Evolutionary conservation across 2,329 filamentous ascomycete species (phyloP), one percentile per base, ranked within the genome.

Genomic region (Massarina eburnea): DNA sequence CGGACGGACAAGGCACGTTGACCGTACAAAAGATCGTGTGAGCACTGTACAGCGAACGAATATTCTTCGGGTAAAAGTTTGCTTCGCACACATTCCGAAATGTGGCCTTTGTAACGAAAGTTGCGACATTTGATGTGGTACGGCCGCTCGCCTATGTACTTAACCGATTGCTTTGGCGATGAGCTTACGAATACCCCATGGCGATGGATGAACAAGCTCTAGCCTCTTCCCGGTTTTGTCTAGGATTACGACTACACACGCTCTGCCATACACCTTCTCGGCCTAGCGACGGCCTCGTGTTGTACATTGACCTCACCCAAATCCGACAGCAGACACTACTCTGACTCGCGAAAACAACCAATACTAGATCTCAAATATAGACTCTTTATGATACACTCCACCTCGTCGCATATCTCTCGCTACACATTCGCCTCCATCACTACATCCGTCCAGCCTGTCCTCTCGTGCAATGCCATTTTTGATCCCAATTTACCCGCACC

Each of bases 1-100:
- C 66, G 27, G 58, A 54, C 20, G 57, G 35, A 3, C 49, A 57
- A 20, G 62, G 61, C 7, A 41, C 41, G 1, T 49, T 70, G 48
- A 48, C 39, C 12, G 54, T 62, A 8, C 41, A 62, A 32, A 45
- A 50, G 32, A 52, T 57, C 8, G 18, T 47, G 27, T 57, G 22
- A 42, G 15, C 18, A 19, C 1, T n/a, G 9, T 15, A 20, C 8
- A 14, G 17, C 10, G 22, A 9, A 24, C n/a, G 27, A 30, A 14
- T 14, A 5, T 30, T 30, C 12, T 4, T 14, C 27, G 12, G 12
- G 27, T 30, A 14, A 14, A 30, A 30, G 12, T n/a, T n/a, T n/a
- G n/a, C n/a, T n/a, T n/a, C n/a, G n/a, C n/a, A n/a, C n/a, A n/a
- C n/a, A n/a, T n/a, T n/a, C n/a, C n/a, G n/a, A n/a, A n/a, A n/a